Percentiles rank a stretch among this genome's conserved stretches.
Conservation (phyloP, 192 early-diverging fungal genomes). For the Spinellus fusiger region DNA sequence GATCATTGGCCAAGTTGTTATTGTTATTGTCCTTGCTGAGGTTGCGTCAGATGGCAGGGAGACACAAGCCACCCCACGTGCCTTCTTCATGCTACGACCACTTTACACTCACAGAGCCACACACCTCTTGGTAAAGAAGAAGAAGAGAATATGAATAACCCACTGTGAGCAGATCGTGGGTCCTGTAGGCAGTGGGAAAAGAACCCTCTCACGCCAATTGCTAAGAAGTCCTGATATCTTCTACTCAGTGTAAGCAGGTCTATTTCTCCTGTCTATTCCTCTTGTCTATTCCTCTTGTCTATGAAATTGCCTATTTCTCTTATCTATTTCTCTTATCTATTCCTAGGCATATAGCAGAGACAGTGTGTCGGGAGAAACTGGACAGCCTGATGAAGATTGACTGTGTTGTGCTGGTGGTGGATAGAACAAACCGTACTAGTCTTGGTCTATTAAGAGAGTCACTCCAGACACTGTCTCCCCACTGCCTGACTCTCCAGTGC, state of each 20-base stretch:
- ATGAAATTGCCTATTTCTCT: no score
- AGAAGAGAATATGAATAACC: neutral
- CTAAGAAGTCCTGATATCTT: constrained; percentile 6
- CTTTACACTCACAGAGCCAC: constrained; percentile 7
- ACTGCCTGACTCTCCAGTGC: neutral
- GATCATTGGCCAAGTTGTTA: neutral
- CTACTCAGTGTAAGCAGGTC: constrained; percentile 10
- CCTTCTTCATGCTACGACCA: constrained; percentile 7
- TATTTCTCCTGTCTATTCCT: neutral
- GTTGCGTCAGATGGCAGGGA: neutral
- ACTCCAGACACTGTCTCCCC: neutral
- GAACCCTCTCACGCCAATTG: constrained; percentile 12
- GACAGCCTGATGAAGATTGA: neutral
- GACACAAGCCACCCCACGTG: neutral
- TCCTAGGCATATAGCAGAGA: constrained; percentile 9
- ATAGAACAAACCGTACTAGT: constrained; percentile 13
- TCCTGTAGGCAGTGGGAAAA: constrained; percentile 13
- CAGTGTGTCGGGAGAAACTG: neutral
- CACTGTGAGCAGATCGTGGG: constrained; percentile 8
- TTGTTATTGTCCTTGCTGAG: neutral
- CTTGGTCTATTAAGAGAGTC: neutral
- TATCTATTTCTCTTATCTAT: neutral
- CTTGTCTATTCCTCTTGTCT: no score
- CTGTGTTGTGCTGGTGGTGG: constrained; percentile 15
- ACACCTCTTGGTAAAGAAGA: constrained; percentile 4